A percentile compares a stretch with the other conserved stretches of the same genome.
These are phyloP conservation scores for Strobilomyces echinocephalus DNA, from an alignment of 768 basidiomycete species.

Conservation along the genomic window DNA sequence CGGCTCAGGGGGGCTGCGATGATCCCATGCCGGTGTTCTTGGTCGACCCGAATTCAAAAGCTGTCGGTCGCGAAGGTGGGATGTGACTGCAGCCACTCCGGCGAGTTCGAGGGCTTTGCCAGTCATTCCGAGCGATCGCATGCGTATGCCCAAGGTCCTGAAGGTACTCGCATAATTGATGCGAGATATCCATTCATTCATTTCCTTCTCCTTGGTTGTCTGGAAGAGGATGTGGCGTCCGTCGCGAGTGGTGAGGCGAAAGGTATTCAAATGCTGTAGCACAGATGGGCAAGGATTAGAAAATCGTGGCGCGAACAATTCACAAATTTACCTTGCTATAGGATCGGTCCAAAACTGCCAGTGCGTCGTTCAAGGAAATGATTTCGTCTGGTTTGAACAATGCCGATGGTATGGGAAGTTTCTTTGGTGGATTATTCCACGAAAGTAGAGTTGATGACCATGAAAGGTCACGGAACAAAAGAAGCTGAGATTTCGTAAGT, in stretches of 20 bases:
- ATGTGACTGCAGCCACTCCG: slow-evolving; percentile 81
- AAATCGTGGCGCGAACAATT: slow-evolving; percentile 9
- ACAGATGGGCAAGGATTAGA: slow-evolving; percentile 2
- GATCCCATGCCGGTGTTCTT: slow-evolving; percentile 39
- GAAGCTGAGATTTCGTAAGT: slow-evolving; percentile 83
- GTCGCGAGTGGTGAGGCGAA: slow-evolving; percentile 72
- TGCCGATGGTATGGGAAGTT: slow-evolving; percentile 36
- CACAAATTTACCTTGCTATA: slow-evolving; percentile 60
- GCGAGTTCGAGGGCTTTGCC: slow-evolving; percentile 69
- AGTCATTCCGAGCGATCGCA: slow-evolving; percentile 71
- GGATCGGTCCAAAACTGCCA: slow-evolving; percentile 76
- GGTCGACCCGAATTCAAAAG: slow-evolving; percentile 23
- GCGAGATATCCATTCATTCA: slow-evolving; percentile 84
- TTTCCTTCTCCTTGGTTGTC: slow-evolving; percentile 59
- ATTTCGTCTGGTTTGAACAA: slow-evolving; percentile 80
- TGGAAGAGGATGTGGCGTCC: slow-evolving; percentile 83
- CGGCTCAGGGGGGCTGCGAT: slow-evolving; percentile 35
- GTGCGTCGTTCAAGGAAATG: slow-evolving; percentile 66
- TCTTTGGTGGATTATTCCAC: slow-evolving; percentile 36
- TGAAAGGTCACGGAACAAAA: slow-evolving; percentile 77
- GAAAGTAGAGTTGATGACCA: slow-evolving; percentile 48
- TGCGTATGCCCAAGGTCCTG: slow-evolving; percentile 76
- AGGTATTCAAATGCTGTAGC: slow-evolving; percentile 55
- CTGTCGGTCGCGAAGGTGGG: slow-evolving; percentile 70
- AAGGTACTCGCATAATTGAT: slow-evolving; percentile 96